phyloP scores from a whole-genome alignment of 352 stramenopile species.

The Phytophthora rubi region DNA sequence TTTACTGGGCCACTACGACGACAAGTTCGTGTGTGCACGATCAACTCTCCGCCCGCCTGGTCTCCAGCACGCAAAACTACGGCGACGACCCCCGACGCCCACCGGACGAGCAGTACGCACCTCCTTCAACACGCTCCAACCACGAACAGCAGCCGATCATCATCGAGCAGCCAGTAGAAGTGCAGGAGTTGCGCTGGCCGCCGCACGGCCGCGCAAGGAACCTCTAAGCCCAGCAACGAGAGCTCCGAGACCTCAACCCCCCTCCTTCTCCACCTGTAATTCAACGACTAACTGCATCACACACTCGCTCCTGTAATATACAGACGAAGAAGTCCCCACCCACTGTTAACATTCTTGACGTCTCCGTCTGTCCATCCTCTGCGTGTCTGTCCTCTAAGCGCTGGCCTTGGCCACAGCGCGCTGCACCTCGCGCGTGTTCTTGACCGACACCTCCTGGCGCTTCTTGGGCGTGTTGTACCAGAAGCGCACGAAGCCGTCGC shows the following conservation, averaged over 20 bases:
- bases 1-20: not conserved
- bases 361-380: not conserved
- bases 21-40: constrained; percentile 25
- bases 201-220: too few species aligned
- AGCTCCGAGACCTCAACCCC: constrained; percentile 3
- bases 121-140: not conserved
- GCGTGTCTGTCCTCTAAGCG: constrained; percentile 23
- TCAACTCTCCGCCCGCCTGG: constrained; percentile 17
- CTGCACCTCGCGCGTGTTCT: constrained; percentile 70
- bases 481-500: constrained; percentile 91
- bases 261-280: not conserved
- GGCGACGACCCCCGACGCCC: constrained; percentile 23
- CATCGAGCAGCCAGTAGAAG: constrained; percentile 22
- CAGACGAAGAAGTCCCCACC: constrained; percentile 11
- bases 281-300: not conserved
- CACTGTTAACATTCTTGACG: constrained; percentile 14
- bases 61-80: constrained; percentile 29
- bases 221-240: not conserved
- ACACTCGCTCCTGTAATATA: not conserved
- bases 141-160: constrained; percentile 12
- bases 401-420: constrained; percentile 35
- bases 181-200: too few species aligned
- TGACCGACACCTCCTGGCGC: constrained; percentile 87
- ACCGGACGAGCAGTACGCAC: constrained; percentile 4
- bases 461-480: constrained; percentile 90